Evolutionary conservation across 169 alveolate species (phyloP).

Genomic region (Plasmodium falciparum): DNA sequence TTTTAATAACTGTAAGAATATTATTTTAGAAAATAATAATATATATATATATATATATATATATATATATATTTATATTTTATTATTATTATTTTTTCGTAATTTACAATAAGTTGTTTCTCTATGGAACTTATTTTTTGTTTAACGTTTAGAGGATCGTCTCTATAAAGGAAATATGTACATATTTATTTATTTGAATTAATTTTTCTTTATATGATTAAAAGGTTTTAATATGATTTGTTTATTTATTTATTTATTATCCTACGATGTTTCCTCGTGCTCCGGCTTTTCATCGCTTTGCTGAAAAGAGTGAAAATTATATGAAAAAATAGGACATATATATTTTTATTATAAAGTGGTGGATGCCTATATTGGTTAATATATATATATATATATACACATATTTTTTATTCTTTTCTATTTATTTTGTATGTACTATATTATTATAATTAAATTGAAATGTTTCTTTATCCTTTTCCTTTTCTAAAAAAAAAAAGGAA

Average conservation of each 20-base stretch:
- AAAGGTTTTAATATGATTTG: neutral
- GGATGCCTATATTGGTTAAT: too few species aligned
- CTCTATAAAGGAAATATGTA: conserved; percentile 1
- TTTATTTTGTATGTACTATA: too few species aligned
- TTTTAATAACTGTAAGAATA: conserved; percentile 23
- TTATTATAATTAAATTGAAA: too few species aligned
- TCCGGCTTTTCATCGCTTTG: neutral
- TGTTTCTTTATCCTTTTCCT: conserved; percentile 2
- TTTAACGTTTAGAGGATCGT: neutral
- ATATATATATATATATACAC: too few species aligned
- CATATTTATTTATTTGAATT: neutral
- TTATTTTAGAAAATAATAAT: too few species aligned
- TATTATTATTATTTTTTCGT: too few species aligned
- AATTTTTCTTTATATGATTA: neutral
- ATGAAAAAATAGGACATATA: neutral
- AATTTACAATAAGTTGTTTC: conserved; percentile 48
- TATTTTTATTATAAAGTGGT: too few species aligned
- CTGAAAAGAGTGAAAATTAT: neutral
- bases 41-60: too few species aligned
- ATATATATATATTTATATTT: too few species aligned
- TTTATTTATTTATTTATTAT: neutral
- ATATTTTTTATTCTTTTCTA: too few species aligned
- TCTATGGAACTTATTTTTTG: conserved; percentile 45
- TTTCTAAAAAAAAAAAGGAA: neutral
- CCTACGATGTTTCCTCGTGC: neutral